These are phyloP conservation scores for Kuraishia capsulata DNA, from an alignment of 805 yeast genomes.

Conservation along the genomic window DNA sequence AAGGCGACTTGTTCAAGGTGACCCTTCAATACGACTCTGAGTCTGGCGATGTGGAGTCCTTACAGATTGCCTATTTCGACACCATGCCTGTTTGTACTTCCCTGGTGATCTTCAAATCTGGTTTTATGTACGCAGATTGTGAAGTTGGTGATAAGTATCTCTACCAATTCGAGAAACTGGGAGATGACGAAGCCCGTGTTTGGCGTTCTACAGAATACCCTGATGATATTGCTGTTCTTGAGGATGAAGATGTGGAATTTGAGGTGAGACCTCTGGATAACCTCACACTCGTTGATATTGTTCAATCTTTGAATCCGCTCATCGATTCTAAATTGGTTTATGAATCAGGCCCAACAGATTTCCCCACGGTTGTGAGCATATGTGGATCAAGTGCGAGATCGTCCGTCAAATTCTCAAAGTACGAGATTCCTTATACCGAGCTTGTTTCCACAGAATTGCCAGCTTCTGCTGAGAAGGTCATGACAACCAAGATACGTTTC, in stretches of 20 bases:
- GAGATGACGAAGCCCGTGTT: slow-evolving; percentile 36
- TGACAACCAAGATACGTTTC: slow-evolving; percentile 44
- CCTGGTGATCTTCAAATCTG: slow-evolving; percentile 60
- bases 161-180: slow-evolving; percentile 76
- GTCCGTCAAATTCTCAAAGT: slow-evolving; percentile 34
- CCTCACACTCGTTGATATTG: slow-evolving; percentile 45
- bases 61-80: slow-evolving; percentile 66
- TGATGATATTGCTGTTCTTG: slow-evolving; percentile 19
- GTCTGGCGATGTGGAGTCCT: slow-evolving; percentile 24
- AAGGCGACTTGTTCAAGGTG: slow-evolving; percentile 72
- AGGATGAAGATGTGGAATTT: slow-evolving; percentile 14
- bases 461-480: slow-evolving; percentile 47
- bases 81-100: slow-evolving; percentile 52
- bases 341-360: slow-evolving; percentile 20
- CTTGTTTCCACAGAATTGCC: slow-evolving; percentile 76
- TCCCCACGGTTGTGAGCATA: slow-evolving; percentile 29
- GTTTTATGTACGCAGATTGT: slow-evolving; percentile 62
- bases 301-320: slow-evolving; percentile 46
- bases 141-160: slow-evolving; percentile 54
- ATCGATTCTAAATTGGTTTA: slow-evolving; percentile 27
- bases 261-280: slow-evolving; percentile 37
- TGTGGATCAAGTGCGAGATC: slow-evolving; percentile 38
- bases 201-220: slow-evolving; percentile 26
- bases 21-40: slow-evolving; percentile 34
- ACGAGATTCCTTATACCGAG: slow-evolving; percentile 53